Percentiles rank a stretch among this genome's conserved stretches.
phyloP scores from a whole-genome alignment of 2,329 filamentous ascomycete genomes.

The Pseudogymnoascus sp. region DNA sequence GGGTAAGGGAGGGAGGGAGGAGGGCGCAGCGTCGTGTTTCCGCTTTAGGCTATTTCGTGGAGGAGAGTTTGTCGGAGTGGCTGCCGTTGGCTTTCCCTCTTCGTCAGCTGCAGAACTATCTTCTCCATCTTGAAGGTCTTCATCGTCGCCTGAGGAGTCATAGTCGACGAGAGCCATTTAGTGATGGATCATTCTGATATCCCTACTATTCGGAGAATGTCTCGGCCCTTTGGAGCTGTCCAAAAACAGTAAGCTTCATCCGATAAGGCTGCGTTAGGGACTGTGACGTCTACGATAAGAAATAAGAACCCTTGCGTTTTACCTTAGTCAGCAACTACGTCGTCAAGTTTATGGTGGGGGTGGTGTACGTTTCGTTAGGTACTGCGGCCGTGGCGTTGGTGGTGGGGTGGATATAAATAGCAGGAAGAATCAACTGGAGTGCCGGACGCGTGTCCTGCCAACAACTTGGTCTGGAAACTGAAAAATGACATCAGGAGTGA shows the following conservation, averaged over 20 bases:
- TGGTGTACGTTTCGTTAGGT: not conserved
- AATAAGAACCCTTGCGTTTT: not conserved
- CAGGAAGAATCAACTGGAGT: not conserved
- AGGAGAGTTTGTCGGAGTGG: not conserved
- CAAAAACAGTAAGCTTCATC: constrained; percentile 1
- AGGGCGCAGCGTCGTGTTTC: not conserved
- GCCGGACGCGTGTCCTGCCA: constrained; percentile 5
- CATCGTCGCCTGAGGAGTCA: constrained; percentile 43
- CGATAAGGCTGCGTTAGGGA: not conserved
- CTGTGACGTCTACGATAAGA: not conserved
- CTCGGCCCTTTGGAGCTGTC: not conserved
- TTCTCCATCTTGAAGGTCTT: not conserved
- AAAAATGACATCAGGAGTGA: constrained; percentile 3
- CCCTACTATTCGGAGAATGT: not conserved
- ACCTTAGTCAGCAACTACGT: not conserved
- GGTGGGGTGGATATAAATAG: constrained; percentile 4
- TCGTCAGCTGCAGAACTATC: not conserved
- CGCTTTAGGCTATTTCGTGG: constrained; percentile 1
- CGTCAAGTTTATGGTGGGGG: not conserved
- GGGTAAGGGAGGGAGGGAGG: constrained; percentile 63
- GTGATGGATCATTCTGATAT: constrained; percentile 7
- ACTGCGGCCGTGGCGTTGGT: not conserved
- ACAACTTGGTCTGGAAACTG: not conserved
- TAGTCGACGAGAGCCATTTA: constrained; percentile 61
- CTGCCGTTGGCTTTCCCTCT: not conserved